Base-by-base conservation (phyloP, 2,329 filamentous ascomycete species). In the Penicillium sp. region DNA sequence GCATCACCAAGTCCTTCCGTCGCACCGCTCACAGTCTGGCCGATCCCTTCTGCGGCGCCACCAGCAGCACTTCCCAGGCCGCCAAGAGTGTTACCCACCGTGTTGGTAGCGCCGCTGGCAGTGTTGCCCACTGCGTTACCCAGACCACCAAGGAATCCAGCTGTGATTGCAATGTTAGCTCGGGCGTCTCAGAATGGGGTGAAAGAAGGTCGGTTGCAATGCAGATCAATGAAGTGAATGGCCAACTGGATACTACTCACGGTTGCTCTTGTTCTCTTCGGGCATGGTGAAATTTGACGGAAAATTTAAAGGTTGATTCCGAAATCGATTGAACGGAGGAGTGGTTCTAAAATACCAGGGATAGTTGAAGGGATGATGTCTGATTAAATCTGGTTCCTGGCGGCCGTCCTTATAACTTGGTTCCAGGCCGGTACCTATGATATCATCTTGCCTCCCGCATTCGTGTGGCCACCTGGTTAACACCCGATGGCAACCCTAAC, bases 21-120 rank as follows among this genome's bases (percentile, higher is more conserved):
- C 3, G 61, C 60, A 24, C 58, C 60, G 14, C 54, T 54, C 35
- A 69, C 62, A 6, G 68, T 70, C 44, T 70, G 60, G 36, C 67
- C 66, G 13, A 68, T 55, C 5, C 60, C 64, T 42, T 60, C 50
- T 39, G 62, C 60, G 11, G 57, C 60, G 33, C 60, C 57, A 28
- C 63, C 60, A 30, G 62, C 59, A 4, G 63, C 62, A 40, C 62
- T 64, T 44, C 66, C 66, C 13, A 66, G 50, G 24, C 64, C 65
- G 50, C 63, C 58, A 14, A 65, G 51, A 0, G 63, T 45, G 22
- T 58, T 56, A 28, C 64, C 62, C 5, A 62, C 53, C 22, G 61
- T 62, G 22, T 43, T 46, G 13, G 61, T 63, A 3, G 63, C 50
- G 36, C 63, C 65, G 18, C 55, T 51, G 27, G 63, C 59, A 4